phyloP scores from a whole-genome alignment of 805 yeast species.

The Kodamaea lidongshanica region DNA sequence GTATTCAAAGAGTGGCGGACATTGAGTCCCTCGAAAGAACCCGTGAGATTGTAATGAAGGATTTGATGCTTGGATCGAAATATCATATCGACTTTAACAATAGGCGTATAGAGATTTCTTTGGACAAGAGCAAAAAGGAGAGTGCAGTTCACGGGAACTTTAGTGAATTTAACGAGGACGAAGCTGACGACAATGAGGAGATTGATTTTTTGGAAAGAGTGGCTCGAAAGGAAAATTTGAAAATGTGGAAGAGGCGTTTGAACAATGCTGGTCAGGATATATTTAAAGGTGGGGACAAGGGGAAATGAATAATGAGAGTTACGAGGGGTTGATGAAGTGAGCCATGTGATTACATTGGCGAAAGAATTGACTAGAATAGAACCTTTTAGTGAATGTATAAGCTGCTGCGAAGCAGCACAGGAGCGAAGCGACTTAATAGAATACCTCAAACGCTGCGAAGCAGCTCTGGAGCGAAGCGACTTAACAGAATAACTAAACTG shows the following conservation, averaged over 20 bases:
- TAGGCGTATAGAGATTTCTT: conserved; percentile 10
- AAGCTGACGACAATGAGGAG: conserved; percentile 18
- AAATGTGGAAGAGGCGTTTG: conserved; percentile 46
- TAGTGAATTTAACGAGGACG: conserved; percentile 12
- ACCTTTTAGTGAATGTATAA: no score
- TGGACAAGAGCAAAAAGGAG: conserved; percentile 15
- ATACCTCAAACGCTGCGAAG: no score
- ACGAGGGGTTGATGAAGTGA: conserved; percentile 1
- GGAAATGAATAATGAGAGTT: neutral
- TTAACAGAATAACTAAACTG: no score
- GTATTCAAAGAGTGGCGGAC: conserved; percentile 61
- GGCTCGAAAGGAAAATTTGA: conserved; percentile 10
- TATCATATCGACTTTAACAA: conserved; percentile 26
- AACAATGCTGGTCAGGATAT: conserved; percentile 15
- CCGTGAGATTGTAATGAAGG: conserved; percentile 67
- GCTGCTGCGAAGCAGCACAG: no score
- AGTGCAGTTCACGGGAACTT: conserved; percentile 18
- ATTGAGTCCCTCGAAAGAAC: conserved; percentile 77
- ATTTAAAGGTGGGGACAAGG: no score
- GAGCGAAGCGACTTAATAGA: no score
- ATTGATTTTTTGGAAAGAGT: conserved; percentile 18
- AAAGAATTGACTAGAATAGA: no score
- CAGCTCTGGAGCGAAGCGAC: no score
- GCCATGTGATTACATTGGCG: no score
- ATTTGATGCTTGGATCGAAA: conserved; percentile 48